Conservation (phyloP, 163 green algal genomes). For the Chloromonas sp. region DNA sequence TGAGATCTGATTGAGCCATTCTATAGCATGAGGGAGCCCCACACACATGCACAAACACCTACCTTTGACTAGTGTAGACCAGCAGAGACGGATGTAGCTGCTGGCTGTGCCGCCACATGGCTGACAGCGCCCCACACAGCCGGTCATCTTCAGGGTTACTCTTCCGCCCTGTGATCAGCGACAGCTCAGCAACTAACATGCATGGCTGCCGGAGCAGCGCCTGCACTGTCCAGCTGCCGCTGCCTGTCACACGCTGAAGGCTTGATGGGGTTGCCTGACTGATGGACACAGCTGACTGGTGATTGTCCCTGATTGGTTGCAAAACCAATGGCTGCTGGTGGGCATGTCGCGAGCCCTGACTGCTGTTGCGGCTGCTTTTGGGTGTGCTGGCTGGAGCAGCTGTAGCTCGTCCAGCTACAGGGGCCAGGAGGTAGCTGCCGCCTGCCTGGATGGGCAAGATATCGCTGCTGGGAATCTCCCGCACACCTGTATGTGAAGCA, state of each 20-base stretch:
- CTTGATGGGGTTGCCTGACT: too few species aligned
- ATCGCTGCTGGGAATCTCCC: too few species aligned
- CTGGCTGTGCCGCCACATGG: slow-evolving; percentile 9
- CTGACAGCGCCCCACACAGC: background rate
- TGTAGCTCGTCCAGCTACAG: slow-evolving; percentile 4
- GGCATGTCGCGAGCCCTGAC: background rate
- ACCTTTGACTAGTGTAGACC: slow-evolving; percentile 12
- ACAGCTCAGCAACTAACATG: slow-evolving; percentile 6
- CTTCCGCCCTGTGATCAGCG: slow-evolving; percentile 4
- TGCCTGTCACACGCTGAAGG: background rate
- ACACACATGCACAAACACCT: background rate
- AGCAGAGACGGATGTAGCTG: slow-evolving; percentile 12
- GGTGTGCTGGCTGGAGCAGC: background rate
- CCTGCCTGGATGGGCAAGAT: too few species aligned
- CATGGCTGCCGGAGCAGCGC: slow-evolving; percentile 8
- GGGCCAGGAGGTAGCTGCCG: too few species aligned
- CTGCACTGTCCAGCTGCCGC: slow-evolving; percentile 2
- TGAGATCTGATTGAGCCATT: too few species aligned
- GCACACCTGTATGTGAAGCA: too few species aligned
- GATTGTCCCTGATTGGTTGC: too few species aligned
- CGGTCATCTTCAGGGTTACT: background rate
- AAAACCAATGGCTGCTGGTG: slow-evolving; percentile 2
- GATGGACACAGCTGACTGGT: too few species aligned
- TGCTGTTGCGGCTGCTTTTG: slow-evolving; percentile 7
- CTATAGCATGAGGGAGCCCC: too few species aligned